Conservation (phyloP, 2,329 filamentous ascomycete species). For the Diplodia sapinea region DNA sequence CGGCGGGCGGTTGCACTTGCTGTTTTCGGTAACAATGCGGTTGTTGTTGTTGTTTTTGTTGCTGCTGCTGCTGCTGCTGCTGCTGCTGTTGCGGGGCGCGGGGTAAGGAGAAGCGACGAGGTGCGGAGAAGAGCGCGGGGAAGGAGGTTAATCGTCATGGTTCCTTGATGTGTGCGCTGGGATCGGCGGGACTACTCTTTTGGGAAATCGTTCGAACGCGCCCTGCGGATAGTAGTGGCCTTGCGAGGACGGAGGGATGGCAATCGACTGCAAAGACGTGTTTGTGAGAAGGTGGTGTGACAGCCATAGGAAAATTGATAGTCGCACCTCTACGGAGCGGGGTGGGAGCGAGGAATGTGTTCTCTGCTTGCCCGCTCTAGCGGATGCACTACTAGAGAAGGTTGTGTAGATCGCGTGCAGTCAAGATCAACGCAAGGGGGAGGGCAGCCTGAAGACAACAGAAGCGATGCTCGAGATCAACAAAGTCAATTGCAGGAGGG, state of each 20-base stretch:
- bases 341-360: neutral
- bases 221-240: no score
- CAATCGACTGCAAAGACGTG: neutral
- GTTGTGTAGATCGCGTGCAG: neutral
- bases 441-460: neutral
- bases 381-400: neutral
- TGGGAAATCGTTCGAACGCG: neutral
- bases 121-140: slow-evolving; percentile 23
- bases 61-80: no score
- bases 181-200: slow-evolving; percentile 2
- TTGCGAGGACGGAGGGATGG: neutral
- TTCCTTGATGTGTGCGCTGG: no score
- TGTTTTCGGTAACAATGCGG: neutral
- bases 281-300: neutral
- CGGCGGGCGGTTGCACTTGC: neutral
- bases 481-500: neutral
- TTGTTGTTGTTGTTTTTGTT: no score
- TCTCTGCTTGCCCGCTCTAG: neutral
- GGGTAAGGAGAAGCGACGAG: neutral
- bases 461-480: neutral
- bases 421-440: neutral
- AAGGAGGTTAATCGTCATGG: neutral
- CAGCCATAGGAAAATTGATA: neutral
- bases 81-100: slow-evolving; percentile 5
- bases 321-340: neutral